Percentiles rank a stretch among this genome's conserved stretches.
These are phyloP conservation scores for Westerdykella aurantiaca DNA, from an alignment of 2,329 filamentous ascomycete genomes.

Conservation along the genomic window DNA sequence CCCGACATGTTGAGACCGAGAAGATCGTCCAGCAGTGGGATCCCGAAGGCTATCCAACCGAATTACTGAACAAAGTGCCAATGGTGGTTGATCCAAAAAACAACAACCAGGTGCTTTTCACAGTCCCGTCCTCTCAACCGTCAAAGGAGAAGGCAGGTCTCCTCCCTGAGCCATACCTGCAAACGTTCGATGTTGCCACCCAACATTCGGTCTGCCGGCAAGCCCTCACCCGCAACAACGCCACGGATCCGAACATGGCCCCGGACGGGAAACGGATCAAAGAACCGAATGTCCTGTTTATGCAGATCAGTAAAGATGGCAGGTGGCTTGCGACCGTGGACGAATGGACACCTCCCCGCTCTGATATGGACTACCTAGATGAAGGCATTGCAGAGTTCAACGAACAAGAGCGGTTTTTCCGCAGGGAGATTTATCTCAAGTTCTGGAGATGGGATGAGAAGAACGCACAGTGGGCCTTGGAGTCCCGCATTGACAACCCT, in stretches of 20 bases:
- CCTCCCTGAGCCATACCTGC: slow-evolving; percentile 58
- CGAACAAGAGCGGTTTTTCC: slow-evolving; percentile 42
- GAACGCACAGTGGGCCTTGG: slow-evolving; percentile 61
- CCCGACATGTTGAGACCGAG: slow-evolving; percentile 28
- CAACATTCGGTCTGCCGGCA: slow-evolving; percentile 78
- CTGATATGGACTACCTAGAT: slow-evolving; percentile 58
- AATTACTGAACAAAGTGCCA: slow-evolving; percentile 26
- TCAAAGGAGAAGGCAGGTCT: slow-evolving; percentile 18
- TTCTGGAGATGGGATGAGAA: slow-evolving; percentile 70
- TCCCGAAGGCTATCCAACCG: slow-evolving; percentile 12
- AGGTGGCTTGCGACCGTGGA: slow-evolving; percentile 89
- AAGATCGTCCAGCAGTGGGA: slow-evolving; percentile 20
- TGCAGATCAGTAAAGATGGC: slow-evolving; percentile 74
- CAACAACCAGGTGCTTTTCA: slow-evolving; percentile 41
- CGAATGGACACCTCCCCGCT: slow-evolving; percentile 72
- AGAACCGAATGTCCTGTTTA: slow-evolving; percentile 70
- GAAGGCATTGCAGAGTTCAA: slow-evolving; percentile 38
- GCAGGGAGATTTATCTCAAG: slow-evolving; percentile 75
- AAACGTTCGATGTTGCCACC: slow-evolving; percentile 79
- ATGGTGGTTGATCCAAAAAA: slow-evolving; percentile 39
- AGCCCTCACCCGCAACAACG: slow-evolving; percentile 80
- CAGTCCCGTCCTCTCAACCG: slow-evolving; percentile 49
- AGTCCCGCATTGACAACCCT: slow-evolving; percentile 76
- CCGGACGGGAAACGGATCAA: slow-evolving; percentile 65
- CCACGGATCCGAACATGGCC: slow-evolving; percentile 72